Evolutionary conservation across 2,329 filamentous ascomycete genomes (phyloP), one percentile per base, ranked within the genome.

Genomic region (Cucurbitaria berberidis): DNA sequence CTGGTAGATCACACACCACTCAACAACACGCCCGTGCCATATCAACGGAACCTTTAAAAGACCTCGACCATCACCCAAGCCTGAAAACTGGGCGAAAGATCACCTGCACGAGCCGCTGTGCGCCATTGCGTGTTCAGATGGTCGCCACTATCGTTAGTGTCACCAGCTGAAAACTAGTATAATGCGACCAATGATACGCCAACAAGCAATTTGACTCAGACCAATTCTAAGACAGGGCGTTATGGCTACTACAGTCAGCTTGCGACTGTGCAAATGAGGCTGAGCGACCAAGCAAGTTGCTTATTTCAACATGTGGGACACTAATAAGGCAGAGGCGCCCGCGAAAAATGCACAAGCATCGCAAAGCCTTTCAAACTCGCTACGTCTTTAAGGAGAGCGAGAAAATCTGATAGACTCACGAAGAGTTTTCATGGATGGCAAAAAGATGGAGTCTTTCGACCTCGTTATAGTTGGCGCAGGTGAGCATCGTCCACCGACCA

Each of bases 391-490:
- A 8, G 15, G n/a, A 5, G 18, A 18, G 34, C 18, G 34, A 7
- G 4, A 7, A 21, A 8, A 36, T 19, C 18, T 4, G 9, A 21
- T 5, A 30, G 15, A 30, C n/a, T 30, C 11, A 11, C 29, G 11
- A 30, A 11, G 5, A 10, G 34, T 15, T 18, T 8, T 16, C 10
- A 21, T 36, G n/a, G 34, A 18, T 8, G 19, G 18, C 34, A 36
- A 32, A 24, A 43, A 30, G 4, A 24, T 46, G 29, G 55, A 56
- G 22, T 29, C 36, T 13, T 55, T 63, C 27, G 68, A 69, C 47
- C 42, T 70, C 2, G 61, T 70, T n/a, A 63, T 73, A 16, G 52
- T 70, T 32, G 68, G 69, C 24, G 66, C 68, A 27, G 69, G 69
- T 67, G 57, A 50, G 59, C 13, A 5, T 16, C 8, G 16, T 19